phyloP scores from a whole-genome alignment of 495 filamentous ascomycete species.

The Cryomyces minteri region DNA sequence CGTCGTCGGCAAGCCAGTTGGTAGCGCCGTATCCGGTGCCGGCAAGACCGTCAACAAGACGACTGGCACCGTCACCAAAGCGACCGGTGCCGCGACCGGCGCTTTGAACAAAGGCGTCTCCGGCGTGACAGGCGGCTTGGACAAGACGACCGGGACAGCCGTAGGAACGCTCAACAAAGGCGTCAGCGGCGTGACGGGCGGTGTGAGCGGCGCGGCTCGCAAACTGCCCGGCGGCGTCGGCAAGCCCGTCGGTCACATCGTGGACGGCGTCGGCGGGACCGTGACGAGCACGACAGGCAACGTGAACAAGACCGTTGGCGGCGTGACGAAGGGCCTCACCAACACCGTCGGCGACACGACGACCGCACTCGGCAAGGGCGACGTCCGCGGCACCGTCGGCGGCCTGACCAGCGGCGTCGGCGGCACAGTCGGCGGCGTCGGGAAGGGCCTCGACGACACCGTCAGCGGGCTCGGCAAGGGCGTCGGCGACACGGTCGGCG shows the following conservation, averaged over 20 bases:
- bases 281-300: slow-evolving; percentile 8
- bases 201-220: slow-evolving; percentile 6
- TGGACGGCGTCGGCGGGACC: slow-evolving; percentile 9
- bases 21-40: neutral
- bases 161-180: slow-evolving; percentile 3
- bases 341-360: slow-evolving; percentile 11
- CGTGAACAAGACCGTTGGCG: slow-evolving; percentile 7
- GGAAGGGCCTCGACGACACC: no score
- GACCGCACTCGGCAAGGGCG: slow-evolving; percentile 8
- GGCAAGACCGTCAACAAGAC: no score
- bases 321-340: slow-evolving; percentile 10
- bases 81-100: slow-evolving; percentile 3
- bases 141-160: slow-evolving; percentile 5
- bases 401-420: neutral
- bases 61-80: neutral
- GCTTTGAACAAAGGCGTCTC: slow-evolving; percentile 8
- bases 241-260: slow-evolving; percentile 11
- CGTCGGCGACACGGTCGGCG: slow-evolving; percentile 7
- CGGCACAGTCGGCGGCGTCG: no score
- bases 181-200: slow-evolving; percentile 6
- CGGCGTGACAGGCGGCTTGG: slow-evolving; percentile 4
- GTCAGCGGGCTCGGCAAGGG: neutral
- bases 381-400: slow-evolving; percentile 7
- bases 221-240: slow-evolving; percentile 9
- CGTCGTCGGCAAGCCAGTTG: slow-evolving; percentile 1